Evolutionary conservation across 805 yeast species (phyloP), one percentile per base, ranked within the genome.

Genomic region (Cyberlindnera subsufficiens): DNA sequence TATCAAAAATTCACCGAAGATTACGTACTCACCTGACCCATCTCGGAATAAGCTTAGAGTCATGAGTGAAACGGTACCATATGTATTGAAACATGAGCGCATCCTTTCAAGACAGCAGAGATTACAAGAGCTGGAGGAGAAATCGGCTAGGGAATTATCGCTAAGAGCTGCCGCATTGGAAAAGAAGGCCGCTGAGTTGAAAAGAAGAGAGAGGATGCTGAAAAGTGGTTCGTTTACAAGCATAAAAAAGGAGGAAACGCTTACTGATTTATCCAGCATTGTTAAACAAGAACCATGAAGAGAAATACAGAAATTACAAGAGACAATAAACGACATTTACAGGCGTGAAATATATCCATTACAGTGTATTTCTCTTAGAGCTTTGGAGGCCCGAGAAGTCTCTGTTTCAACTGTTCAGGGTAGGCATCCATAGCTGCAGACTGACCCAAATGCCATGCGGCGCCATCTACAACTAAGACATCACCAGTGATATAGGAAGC

Each of bases 401-500:
- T 59, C 15, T 63, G 39, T 13, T 53, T 45, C 44, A 78, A 46
- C 8, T 44, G 47, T 3, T 69, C 67, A 7, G 84, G 83, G 49
- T 65, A 54, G 30, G 62, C 59, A 20, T 42, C 27, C 9, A 35
- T n/a, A 22, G 62, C 46, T 37, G 66, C 50, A 42, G 61, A 46
- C 11, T 65, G 62, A 13, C 90, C 88, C 59, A 79, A 68, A 58
- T 87, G 96, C 96, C 97, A 89, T 44, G 77, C 71, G 2, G 82
- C 98, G 40, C 97, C 97, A 65, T 90, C 98, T 5, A 91, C 96
- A 15, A 87, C 83, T 32, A 78, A 72, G 14, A 81, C 68, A 5
- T 88, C 77, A 14, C 97, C 97, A 13, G 84, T 80, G 27, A 90
- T 72, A 60, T 80, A 90, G 5, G 68, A 53, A 6, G 90, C 88